phyloP scores from a whole-genome alignment of 352 stramenopile species.

The Globisporangium irregulare region DNA sequence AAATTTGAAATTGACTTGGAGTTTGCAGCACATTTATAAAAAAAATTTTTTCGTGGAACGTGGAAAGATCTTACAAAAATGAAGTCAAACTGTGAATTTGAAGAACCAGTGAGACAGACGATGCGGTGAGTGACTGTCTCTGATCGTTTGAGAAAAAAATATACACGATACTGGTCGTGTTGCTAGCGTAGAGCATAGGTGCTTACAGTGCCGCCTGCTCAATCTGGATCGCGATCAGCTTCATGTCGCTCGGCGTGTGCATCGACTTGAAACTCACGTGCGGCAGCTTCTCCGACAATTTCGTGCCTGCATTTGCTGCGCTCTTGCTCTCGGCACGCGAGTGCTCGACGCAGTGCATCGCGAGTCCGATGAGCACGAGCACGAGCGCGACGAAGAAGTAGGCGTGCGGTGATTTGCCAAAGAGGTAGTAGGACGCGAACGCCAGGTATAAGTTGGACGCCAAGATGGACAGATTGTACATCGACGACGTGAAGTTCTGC shows the following conservation, averaged over 20 bases:
- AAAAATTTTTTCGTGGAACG: no score
- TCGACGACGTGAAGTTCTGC: conserved; percentile 21
- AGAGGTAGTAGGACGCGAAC: conserved; percentile 24
- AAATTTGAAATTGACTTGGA: no score
- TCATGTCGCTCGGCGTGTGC: conserved; percentile 21
- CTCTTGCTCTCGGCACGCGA: neutral
- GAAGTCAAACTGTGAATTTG: no score
- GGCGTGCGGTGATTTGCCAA: conserved; percentile 22
- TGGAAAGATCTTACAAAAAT: no score
- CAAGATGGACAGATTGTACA: conserved; percentile 41
- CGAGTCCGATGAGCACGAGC: conserved; percentile 32
- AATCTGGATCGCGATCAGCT: conserved; percentile 16
- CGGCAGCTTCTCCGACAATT: conserved; percentile 10
- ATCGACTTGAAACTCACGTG: conserved; percentile 29
- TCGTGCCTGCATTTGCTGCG: neutral
- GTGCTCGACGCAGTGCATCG: conserved; percentile 25
- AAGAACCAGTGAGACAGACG: neutral
- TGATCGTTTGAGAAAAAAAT: no score
- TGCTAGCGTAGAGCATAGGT: no score
- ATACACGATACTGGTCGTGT: no score
- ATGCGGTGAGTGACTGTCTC: neutral
- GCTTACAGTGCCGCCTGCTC: conserved; percentile 16
- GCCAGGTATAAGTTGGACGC: conserved; percentile 38
- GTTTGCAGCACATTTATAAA: no score
- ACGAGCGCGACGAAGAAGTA: conserved; percentile 22